phyloP scores from a whole-genome alignment of 441 rosid species.

The Daphne laureola region DNA sequence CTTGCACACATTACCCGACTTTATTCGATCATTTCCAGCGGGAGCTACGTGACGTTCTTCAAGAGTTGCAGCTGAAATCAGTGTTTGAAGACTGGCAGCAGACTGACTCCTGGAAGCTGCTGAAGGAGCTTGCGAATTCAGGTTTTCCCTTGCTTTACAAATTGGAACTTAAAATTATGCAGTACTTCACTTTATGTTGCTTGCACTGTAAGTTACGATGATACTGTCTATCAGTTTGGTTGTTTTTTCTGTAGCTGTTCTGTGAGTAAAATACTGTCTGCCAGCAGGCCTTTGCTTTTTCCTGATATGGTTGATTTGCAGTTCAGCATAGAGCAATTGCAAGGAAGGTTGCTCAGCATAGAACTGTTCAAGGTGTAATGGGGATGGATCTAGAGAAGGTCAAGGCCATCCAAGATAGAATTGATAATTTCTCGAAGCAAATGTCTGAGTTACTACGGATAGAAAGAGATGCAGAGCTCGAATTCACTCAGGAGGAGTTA shows the following conservation, averaged over 20 bases:
- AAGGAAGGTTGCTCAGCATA: conserved; percentile 54
- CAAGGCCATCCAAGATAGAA: conserved; percentile 61
- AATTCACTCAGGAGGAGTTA: conserved; percentile 88
- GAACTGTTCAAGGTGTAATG: conserved; percentile 65
- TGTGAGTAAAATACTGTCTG: too few relatives aligned
- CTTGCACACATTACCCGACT: conserved; percentile 83
- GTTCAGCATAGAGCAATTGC: conserved; percentile 87
- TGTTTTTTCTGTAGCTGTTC: conserved; percentile 2
- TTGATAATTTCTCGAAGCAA: conserved; percentile 51
- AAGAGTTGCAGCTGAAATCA: conserved; percentile 43
- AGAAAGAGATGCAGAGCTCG: conserved; percentile 94
- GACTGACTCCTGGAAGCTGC: conserved; percentile 77
- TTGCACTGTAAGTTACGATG: background rate
- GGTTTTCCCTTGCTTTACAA: conserved; percentile 29
- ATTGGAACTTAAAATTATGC: background rate
- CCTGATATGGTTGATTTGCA: conserved; percentile 37
- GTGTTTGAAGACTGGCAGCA: conserved; percentile 56
- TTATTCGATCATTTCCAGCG: conserved; percentile 93
- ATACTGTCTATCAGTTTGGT: background rate
- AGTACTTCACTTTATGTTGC: conserved; percentile 4
- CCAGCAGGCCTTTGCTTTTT: conserved; percentile 11
- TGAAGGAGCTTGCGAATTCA: conserved; percentile 84
- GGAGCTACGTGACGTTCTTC: conserved; percentile 76
- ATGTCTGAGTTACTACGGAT: conserved; percentile 87
- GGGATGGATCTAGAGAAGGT: conserved; percentile 79